Evolutionary conservation across 2,329 filamentous ascomycete species (phyloP).

Genomic region (Pleoardoris graminearum): DNA sequence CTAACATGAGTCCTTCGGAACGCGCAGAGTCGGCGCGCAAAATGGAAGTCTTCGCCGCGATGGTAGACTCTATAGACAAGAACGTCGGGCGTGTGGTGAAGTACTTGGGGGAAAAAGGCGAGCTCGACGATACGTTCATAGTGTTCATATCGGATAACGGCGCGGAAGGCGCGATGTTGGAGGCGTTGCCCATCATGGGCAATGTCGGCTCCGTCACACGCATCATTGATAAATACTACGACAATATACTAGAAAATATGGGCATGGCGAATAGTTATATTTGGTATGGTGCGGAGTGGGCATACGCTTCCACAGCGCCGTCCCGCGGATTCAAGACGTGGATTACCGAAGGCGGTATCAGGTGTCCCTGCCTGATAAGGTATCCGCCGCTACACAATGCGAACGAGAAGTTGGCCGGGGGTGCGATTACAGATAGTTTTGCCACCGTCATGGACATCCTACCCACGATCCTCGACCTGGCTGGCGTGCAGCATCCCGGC

Average conservation of each 20-base stretch:
- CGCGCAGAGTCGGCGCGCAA: slow-evolving; percentile 35
- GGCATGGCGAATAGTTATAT: slow-evolving; percentile 35
- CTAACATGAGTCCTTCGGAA: background rate
- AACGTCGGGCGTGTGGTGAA: slow-evolving; percentile 40
- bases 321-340: slow-evolving; percentile 25
- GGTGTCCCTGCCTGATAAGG: slow-evolving; percentile 44
- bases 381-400: slow-evolving; percentile 19
- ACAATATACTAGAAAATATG: slow-evolving; percentile 43
- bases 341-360: slow-evolving; percentile 36
- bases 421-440: slow-evolving; percentile 36
- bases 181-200: slow-evolving; percentile 35
- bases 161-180: slow-evolving; percentile 41
- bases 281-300: slow-evolving; percentile 46
- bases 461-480: slow-evolving; percentile 44
- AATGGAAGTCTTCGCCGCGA: slow-evolving; percentile 45
- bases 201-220: slow-evolving; percentile 31
- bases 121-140: slow-evolving; percentile 45
- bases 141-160: slow-evolving; percentile 48
- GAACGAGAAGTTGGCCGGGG: slow-evolving; percentile 6
- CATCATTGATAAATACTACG: slow-evolving; percentile 41
- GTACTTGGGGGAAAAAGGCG: slow-evolving; percentile 32
- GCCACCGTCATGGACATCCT: slow-evolving; percentile 45
- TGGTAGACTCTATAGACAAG: slow-evolving; percentile 42
- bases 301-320: slow-evolving; percentile 25
- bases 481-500: slow-evolving; percentile 37